Percentiles rank a stretch among this genome's conserved stretches.
phyloP scores from a whole-genome alignment of 306 rosid genomes.

The Benincasa hispida region DNA sequence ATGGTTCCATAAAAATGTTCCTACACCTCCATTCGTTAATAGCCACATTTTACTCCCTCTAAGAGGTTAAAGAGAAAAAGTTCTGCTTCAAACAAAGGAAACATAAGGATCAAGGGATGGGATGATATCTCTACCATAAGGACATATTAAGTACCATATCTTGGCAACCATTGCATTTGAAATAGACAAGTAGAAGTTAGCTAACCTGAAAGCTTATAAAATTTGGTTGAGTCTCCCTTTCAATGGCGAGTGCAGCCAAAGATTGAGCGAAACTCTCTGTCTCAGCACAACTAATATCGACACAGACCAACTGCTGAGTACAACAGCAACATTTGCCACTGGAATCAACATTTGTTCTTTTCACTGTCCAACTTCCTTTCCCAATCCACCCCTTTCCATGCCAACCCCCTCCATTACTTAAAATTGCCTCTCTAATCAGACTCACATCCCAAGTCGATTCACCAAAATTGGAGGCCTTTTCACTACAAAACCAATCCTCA shows the following conservation, averaged over 20 bases:
- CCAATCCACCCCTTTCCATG: slow-evolving; percentile 91
- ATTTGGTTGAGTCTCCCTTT: slow-evolving; percentile 57
- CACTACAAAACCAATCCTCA: slow-evolving; percentile 63
- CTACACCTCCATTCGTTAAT: too few relatives aligned
- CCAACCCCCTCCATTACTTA: slow-evolving; percentile 85
- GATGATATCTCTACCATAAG: background rate
- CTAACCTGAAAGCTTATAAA: slow-evolving; percentile 75
- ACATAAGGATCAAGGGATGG: background rate
- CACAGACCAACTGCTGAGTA: slow-evolving; percentile 47
- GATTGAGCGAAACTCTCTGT: slow-evolving; percentile 56
- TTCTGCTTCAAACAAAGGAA: slow-evolving; percentile 6
- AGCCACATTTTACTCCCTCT: too few relatives aligned
- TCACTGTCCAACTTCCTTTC: slow-evolving; percentile 59
- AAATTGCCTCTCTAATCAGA: slow-evolving; percentile 30
- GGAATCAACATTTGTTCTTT: slow-evolving; percentile 23
- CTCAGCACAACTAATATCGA: slow-evolving; percentile 61
- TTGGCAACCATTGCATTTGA: background rate
- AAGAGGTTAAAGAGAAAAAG: too few relatives aligned
- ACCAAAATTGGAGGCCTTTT: slow-evolving; percentile 34
- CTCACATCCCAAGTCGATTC: slow-evolving; percentile 24
- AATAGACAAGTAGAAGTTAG: background rate
- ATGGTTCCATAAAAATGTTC: too few relatives aligned
- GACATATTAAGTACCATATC: background rate
- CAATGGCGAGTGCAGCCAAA: slow-evolving; percentile 54
- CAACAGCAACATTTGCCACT: slow-evolving; percentile 47